Conservation (phyloP, 192 early-diverging fungal species). For the Piromyces sp. region DNA sequence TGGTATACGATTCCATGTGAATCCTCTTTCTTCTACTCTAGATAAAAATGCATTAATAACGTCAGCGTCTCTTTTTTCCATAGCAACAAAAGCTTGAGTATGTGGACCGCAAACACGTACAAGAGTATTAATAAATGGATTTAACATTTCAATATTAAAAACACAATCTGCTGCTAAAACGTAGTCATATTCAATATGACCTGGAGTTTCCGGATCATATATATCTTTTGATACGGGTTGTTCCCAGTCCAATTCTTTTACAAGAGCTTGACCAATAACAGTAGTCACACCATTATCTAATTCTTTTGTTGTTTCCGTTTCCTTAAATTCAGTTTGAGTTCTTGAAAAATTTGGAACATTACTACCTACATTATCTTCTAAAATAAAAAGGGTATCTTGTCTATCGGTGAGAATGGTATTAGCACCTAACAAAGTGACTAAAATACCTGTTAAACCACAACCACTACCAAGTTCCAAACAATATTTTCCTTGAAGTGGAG, state of each 20-base stretch:
- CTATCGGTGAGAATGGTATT: neutral
- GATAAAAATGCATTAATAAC: neutral
- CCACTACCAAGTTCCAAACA: neutral
- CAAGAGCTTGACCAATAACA: neutral
- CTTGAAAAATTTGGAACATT: neutral
- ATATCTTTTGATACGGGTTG: neutral
- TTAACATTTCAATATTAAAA: neutral
- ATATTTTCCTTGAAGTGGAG: neutral
- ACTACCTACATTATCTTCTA: neutral
- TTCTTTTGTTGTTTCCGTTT: neutral
- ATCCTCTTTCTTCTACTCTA: neutral
- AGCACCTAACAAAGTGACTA: neutral
- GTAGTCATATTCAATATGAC: neutral
- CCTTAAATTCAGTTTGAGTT: neutral
- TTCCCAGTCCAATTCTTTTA: neutral
- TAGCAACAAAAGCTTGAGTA: neutral
- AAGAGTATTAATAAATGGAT: neutral
- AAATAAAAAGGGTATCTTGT: neutral
- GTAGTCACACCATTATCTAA: neutral
- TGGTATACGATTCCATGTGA: neutral
- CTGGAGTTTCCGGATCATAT: neutral
- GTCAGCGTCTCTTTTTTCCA: neutral
- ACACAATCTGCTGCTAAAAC: neutral
- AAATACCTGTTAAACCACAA: neutral
- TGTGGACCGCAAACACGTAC: neutral